These are phyloP conservation scores for Parastagonospora avenae DNA, from an alignment of 2,329 filamentous ascomycete species.

Conservation along the genomic window DNA sequence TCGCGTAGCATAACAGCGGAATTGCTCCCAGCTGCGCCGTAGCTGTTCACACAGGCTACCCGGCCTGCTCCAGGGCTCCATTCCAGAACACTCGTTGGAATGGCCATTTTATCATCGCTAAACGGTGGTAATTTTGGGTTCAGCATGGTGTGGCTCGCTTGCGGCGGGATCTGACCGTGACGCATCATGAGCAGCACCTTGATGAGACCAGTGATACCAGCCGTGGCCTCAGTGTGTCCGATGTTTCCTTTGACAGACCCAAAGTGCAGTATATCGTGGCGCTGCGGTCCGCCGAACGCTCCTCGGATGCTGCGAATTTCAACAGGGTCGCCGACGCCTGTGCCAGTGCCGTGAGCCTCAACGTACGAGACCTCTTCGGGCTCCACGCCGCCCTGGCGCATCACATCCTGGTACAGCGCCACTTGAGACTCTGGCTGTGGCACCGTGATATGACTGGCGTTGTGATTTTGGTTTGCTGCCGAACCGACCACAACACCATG, in stretches of 20 bases:
- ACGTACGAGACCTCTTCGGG: conserved; percentile 8
- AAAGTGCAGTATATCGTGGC: conserved; percentile 17
- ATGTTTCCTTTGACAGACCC: conserved; percentile 40
- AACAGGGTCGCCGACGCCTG: conserved; percentile 14
- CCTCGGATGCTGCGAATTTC: conserved; percentile 22
- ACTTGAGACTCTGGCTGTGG: conserved; percentile 15
- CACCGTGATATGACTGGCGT: conserved; percentile 10
- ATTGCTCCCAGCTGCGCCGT: too few relatives aligned
- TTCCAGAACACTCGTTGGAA: too few relatives aligned
- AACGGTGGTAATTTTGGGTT: conserved; percentile 30
- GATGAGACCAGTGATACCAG: conserved; percentile 27
- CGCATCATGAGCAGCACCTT: conserved; percentile 37
- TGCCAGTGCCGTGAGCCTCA: conserved; percentile 24
- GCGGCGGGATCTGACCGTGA: conserved; percentile 21
- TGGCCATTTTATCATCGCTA: too few relatives aligned
- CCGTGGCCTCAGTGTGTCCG: conserved; percentile 31
- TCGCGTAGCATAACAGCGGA: too few relatives aligned
- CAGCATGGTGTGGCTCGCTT: conserved; percentile 17
- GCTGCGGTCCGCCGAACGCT: neutral
- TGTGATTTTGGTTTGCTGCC: conserved; percentile 16
- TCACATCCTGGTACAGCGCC: conserved; percentile 11
- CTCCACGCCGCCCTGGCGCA: conserved; percentile 6
- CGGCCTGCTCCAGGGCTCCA: conserved; percentile 7
- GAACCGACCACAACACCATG: conserved; percentile 49
- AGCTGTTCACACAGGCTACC: conserved; percentile 21